Base-by-base conservation (phyloP, 352 stramenopile genomes). In the Phytophthora fragariaefolia region DNA sequence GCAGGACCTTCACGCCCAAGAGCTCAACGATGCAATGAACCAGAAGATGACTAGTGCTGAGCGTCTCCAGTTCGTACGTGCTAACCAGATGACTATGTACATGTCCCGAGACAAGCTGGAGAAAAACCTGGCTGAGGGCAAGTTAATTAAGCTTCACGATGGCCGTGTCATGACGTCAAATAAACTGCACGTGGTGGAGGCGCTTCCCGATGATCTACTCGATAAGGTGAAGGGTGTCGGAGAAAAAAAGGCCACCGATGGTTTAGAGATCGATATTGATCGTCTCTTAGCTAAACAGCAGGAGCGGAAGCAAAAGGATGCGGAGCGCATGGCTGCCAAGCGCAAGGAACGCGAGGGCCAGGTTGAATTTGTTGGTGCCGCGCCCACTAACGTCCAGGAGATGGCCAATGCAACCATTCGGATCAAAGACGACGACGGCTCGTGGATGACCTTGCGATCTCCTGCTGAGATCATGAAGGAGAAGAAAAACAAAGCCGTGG, bases 61-160 rank as follows among this genome's bases (percentile, higher is more conserved):
- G 61, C 81, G 82, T 49, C 66, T 96, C 49, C 87, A 96, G 63
- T 96, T 91, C 34, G 85, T 96, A 26, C 87, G 87, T 26, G 85
- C 87, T 17, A 91, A 92, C 56, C 82, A 87, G 30, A 90, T 89
- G 76, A 91, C 85, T 22, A 96, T 96, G 87, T 96, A 84, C 60
- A 67, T 96, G 69, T 94, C 85, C 2, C 77, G 70, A 7, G 85
- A 91, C 69, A 93, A 93, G 55, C 72, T 96, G 20, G 87, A 96
- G 28, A 89, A 88, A 66, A 96, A 96, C 54, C 63, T 96, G 49
- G 69, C 71, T 6, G 83, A 94, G 7, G 87, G 87, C 1, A 87
- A 91, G 59, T 67, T 96, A 1, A 87, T 96, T 15, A 68, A 82
- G 26, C 61, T 92, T 42, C 47, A 76, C 2, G 87, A 96, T 32